Base-by-base conservation (phyloP, 2,329 filamentous ascomycete species). In the Aspergillus glaucus region DNA sequence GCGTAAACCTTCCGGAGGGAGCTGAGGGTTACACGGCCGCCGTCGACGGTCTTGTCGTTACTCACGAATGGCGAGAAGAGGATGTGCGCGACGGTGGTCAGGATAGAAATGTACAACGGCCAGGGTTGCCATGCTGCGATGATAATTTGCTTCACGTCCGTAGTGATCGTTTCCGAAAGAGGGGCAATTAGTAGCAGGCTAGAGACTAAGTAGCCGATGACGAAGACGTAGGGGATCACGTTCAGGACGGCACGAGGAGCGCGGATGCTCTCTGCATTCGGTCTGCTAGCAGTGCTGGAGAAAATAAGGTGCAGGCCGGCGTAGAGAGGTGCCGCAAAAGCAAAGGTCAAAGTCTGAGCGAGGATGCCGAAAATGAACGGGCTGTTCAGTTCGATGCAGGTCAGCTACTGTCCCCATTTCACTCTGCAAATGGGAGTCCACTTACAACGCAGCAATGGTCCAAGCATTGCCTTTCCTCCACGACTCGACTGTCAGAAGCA, bases 101-200 rank as follows among this genome's bases (percentile, higher is more conserved):
- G 53, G 9, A 75, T 45, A 3, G 68, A 67, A 6, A 76, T 69
- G 57, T 70, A 75, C 15, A 75, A 56, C 0, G 77, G 75, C 62
- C 77, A 79, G 3, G 69, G 62, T 53, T 79, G 76, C 75, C 77
- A 79, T 42, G 74, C 53, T 1, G 74, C 73, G 22, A 77, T 74
- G 48, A 72, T 68, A 19, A 65, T 63, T 55, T 79, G 76, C 52
- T 76, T 78, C 10, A 65, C 62, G n/a, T 67, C 61, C 14, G 68
- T 57, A 1, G 66, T 65, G 12, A 76, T 53, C 1, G 66, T 19
- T 0, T 56, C 58, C 0, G 74, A 74, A 2, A 68, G 62, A 1
- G 74, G 73, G 4, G 78, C 58, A 9, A 64, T 57, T 65, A 78
- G 71, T 3, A 73, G 52, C 19, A 71, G 48, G 0, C 70, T 66